Evolutionary conservation across 2,329 filamentous ascomycete genomes (phyloP).

Genomic region (Cladobotryum mycophilum): DNA sequence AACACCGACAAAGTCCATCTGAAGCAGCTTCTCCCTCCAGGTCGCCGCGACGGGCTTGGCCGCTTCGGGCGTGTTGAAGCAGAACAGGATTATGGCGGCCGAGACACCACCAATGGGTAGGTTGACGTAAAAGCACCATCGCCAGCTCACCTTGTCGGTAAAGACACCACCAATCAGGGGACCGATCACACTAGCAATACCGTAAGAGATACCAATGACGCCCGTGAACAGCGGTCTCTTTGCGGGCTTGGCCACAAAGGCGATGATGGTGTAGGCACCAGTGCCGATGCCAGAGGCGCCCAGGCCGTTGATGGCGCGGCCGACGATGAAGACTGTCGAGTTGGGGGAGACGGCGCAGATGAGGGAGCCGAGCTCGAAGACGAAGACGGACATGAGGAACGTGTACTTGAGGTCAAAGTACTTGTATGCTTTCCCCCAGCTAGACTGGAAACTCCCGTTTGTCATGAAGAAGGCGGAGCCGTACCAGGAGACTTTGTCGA

Average conservation of each 20-base stretch:
- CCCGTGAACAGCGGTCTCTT: conserved; percentile 19
- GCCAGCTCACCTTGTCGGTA: conserved; percentile 20
- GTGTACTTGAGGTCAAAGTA: conserved; percentile 41
- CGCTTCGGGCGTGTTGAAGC: conserved; percentile 27
- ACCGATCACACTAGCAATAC: conserved; percentile 18
- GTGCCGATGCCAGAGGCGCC: conserved; percentile 37
- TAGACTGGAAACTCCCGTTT: conserved; percentile 31
- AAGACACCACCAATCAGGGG: conserved; percentile 22
- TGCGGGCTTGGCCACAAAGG: conserved; percentile 23
- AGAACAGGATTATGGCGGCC: conserved; percentile 19
- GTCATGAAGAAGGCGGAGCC: conserved; percentile 42
- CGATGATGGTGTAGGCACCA: conserved; percentile 40
- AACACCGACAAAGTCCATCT: conserved; percentile 29
- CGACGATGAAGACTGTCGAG: conserved; percentile 37
- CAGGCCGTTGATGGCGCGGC: conserved; percentile 40
- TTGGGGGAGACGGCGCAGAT: conserved; percentile 34
- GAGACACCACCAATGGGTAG: conserved; percentile 20
- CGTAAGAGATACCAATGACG: conserved; percentile 18
- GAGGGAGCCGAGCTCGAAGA: conserved; percentile 46
- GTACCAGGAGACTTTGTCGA: conserved; percentile 48
- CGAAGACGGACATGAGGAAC: conserved; percentile 35
- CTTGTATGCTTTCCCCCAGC: conserved; percentile 36
- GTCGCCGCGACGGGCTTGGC: conserved; percentile 24
- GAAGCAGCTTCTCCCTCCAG: conserved; percentile 32
- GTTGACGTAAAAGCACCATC: conserved; percentile 27